Evolutionary conservation across 208 protist species (phyloP).

Genomic region (Trypanosoma theileri): DNA sequence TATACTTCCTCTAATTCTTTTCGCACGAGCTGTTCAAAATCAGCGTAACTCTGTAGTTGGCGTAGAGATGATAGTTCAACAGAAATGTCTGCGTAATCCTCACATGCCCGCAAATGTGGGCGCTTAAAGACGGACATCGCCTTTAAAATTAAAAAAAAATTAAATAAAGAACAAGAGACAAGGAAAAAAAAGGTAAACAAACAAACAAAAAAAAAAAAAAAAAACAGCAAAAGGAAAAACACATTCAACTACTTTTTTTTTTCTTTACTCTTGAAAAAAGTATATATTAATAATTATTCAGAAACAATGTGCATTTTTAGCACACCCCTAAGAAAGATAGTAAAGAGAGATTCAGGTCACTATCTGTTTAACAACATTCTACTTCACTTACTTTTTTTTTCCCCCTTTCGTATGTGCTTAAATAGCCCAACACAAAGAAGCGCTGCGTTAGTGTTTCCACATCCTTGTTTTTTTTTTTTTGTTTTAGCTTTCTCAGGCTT

Average conservation of each 20-base stretch:
- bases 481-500: neutral
- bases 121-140: constrained; percentile 57
- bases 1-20: constrained; percentile 55
- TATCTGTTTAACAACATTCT: no score
- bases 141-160: constrained; percentile 7
- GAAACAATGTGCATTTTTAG: no score
- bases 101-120: constrained; percentile 47
- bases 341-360: no score
- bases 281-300: no score
- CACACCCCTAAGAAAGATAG: no score
- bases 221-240: constrained; percentile 5
- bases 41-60: constrained; percentile 36
- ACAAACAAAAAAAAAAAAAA: constrained; percentile 19
- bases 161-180: constrained; percentile 15
- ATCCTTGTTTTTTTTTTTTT: no score
- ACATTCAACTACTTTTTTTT: neutral
- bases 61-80: constrained; percentile 49
- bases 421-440: no score
- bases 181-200: constrained; percentile 19
- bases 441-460: no score
- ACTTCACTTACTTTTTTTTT: no score
- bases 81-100: constrained; percentile 44
- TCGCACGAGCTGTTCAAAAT: constrained; percentile 38
- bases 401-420: neutral
- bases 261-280: no score